A percentile compares a stretch with the other conserved stretches of the same genome.
Conservation (phyloP, 495 filamentous ascomycete species). For the Neurospora sublineolata region DNA sequence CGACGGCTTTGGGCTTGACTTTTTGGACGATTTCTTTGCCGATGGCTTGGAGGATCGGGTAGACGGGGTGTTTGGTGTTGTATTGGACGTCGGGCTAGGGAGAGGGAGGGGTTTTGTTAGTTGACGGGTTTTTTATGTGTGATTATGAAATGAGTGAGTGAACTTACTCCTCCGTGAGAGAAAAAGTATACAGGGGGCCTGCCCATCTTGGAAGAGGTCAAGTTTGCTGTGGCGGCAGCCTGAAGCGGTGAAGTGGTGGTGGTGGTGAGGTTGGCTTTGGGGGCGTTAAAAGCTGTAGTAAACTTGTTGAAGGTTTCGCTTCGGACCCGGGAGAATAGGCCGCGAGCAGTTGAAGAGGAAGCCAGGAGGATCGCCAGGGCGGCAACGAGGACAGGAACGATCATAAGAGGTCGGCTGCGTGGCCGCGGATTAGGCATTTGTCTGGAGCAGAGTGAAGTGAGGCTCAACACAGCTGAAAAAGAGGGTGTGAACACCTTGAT, state of each 20-base stretch:
- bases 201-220: constrained; percentile 15
- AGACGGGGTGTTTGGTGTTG: constrained; percentile 60
- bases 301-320: neutral
- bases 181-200: constrained; percentile 63
- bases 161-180: constrained; percentile 62
- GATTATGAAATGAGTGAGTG: neutral
- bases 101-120: constrained; percentile 4
- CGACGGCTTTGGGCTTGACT: constrained; percentile 67
- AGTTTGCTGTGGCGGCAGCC: neutral
- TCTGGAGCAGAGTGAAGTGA: neutral
- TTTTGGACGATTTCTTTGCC: constrained; percentile 71
- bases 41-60: constrained; percentile 53
- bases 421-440: neutral
- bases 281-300: neutral
- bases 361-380: neutral
- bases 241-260: neutral
- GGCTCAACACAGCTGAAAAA: neutral
- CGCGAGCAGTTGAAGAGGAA: neutral
- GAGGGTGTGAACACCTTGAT: neutral
- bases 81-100: constrained; percentile 64
- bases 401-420: neutral
- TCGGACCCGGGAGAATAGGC: neutral
- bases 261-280: neutral
- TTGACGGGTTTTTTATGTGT: neutral
- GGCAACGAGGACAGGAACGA: constrained; percentile 1